Conservation (phyloP, 371 early-diverging fungal genomes). For the Apophysomyces elegans region DNA sequence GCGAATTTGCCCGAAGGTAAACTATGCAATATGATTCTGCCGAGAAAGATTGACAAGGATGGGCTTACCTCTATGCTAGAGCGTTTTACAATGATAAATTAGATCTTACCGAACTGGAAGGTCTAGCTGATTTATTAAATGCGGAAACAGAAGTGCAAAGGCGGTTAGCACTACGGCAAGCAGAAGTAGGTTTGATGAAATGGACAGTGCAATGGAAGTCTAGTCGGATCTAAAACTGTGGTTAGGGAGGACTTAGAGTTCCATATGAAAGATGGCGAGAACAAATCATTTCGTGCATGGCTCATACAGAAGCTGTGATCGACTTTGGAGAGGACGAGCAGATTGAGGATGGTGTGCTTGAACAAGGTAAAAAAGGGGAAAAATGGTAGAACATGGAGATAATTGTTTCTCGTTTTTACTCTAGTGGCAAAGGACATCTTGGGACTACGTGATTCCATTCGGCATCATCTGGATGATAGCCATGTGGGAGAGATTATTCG, state of each 20-base stretch:
- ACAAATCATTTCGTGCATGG: conserved; percentile 65
- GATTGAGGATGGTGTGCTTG: conserved; percentile 73
- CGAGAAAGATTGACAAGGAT: no score
- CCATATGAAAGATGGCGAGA: conserved; percentile 72
- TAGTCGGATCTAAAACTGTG: no score
- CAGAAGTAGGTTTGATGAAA: conserved; percentile 49
- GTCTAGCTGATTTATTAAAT: conserved; percentile 78
- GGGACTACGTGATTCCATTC: conserved; percentile 38
- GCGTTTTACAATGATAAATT: conserved; percentile 82
- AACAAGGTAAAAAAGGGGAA: conserved; percentile 39
- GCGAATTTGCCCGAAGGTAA: conserved; percentile 77
- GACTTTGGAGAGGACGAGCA: conserved; percentile 88
- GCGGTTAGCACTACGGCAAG: conserved; percentile 71
- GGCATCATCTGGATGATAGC: conserved; percentile 63
- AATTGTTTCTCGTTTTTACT: no score
- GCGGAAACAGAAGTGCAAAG: conserved; percentile 86
- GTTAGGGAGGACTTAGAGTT: conserved; percentile 63
- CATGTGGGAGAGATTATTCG: conserved; percentile 78
- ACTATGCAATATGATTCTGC: background rate
- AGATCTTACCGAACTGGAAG: conserved; percentile 82
- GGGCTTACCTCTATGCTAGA: conserved; percentile 25
- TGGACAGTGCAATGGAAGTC: no score
- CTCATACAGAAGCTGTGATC: conserved; percentile 76
- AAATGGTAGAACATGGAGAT: background rate
- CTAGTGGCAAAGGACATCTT: conserved; percentile 23